These are phyloP conservation scores for Beauveria asiatica DNA, from an alignment of 2,329 filamentous ascomycete species.

Conservation along the genomic window DNA sequence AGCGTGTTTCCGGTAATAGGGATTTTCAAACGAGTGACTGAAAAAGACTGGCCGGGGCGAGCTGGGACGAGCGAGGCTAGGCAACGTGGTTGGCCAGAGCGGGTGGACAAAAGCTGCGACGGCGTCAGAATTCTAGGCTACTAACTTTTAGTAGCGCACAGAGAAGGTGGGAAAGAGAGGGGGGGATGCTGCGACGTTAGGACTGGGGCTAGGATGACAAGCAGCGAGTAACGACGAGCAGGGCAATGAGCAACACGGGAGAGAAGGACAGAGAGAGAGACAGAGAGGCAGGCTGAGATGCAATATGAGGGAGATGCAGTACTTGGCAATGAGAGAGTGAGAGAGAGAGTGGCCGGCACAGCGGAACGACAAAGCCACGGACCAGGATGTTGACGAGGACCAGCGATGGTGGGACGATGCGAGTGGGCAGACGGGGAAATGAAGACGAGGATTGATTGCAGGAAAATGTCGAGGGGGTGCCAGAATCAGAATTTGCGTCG, in stretches of 20 bases:
- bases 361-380: slow-evolving; percentile 5
- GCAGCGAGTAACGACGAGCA: neutral
- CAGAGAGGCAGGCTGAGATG: neutral
- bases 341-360: neutral
- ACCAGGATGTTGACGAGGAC: slow-evolving; percentile 4
- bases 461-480: neutral
- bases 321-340: neutral
- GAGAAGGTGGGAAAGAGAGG: slow-evolving; percentile 3
- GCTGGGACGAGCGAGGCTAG: slow-evolving; percentile 11
- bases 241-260: neutral
- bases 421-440: slow-evolving; percentile 10
- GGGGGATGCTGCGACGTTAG: neutral
- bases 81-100: slow-evolving; percentile 8
- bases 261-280: neutral
- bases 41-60: slow-evolving; percentile 1
- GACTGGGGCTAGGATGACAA: neutral
- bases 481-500: neutral
- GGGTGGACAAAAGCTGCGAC: slow-evolving; percentile 9
- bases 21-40: slow-evolving; percentile 11
- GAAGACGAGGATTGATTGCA: slow-evolving; percentile 4
- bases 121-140: slow-evolving; percentile 9
- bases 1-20: slow-evolving; percentile 6
- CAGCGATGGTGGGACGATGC: slow-evolving; percentile 12
- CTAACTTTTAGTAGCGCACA: slow-evolving; percentile 10
- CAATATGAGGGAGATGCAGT: neutral